Conservation (phyloP, 768 basidiomycete genomes). For the Paxillus rubicundulus region DNA sequence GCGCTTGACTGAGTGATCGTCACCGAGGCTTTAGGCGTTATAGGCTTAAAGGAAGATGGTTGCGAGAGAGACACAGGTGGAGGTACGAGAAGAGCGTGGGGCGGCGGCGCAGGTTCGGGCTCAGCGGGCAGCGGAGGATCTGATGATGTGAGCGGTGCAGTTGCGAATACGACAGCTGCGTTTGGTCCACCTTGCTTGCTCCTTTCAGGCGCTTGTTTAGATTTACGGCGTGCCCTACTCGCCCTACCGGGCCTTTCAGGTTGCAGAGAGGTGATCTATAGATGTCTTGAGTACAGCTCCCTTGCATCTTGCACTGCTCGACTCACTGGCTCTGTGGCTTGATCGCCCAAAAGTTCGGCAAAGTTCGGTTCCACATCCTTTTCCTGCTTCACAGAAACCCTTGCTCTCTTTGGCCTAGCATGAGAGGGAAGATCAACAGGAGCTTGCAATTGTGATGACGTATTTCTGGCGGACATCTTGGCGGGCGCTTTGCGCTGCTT, state of each 20-base stretch:
- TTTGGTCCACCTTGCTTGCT: slow-evolving; percentile 14
- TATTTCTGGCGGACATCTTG: slow-evolving; percentile 16
- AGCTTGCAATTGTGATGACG: slow-evolving; percentile 13
- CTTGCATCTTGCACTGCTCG: background rate
- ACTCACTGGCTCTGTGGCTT: slow-evolving; percentile 17
- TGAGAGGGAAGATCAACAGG: slow-evolving; percentile 21
- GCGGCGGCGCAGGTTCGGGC: slow-evolving; percentile 11
- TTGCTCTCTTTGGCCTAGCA: slow-evolving; percentile 31
- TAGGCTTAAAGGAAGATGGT: slow-evolving; percentile 17
- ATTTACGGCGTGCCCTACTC: slow-evolving; percentile 25
- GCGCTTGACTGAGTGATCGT: slow-evolving; percentile 33
- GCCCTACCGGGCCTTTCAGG: slow-evolving; percentile 13
- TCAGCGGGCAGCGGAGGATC: slow-evolving; percentile 14
- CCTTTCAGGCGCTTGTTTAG: slow-evolving; percentile 14
- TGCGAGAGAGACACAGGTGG: slow-evolving; percentile 10
- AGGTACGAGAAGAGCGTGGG: slow-evolving; percentile 1
- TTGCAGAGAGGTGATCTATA: slow-evolving; percentile 12
- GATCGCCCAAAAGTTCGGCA: slow-evolving; percentile 4
- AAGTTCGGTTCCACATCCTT: slow-evolving; percentile 19
- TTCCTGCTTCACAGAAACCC: slow-evolving; percentile 27
- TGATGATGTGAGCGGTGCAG: slow-evolving; percentile 11
- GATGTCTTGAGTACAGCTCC: slow-evolving; percentile 1
- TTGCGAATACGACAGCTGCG: slow-evolving; percentile 7
- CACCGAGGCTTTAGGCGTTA: slow-evolving; percentile 33
- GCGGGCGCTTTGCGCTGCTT: slow-evolving; percentile 31